These are phyloP conservation scores for Chytridium lagenaria DNA, from an alignment of 371 early-diverging fungal genomes.

Conservation along the genomic window DNA sequence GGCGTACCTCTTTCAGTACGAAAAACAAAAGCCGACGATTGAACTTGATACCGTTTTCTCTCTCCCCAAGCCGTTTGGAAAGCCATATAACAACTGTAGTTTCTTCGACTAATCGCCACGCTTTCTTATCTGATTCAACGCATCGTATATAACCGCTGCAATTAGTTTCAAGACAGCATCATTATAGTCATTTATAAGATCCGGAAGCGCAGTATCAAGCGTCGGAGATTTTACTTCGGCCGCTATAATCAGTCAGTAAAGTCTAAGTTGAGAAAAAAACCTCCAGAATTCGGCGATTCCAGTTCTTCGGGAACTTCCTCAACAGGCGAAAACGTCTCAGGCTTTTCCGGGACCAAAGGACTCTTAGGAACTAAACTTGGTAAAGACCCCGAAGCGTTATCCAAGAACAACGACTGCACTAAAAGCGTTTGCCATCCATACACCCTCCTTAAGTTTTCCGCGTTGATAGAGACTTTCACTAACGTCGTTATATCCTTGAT, in stretches of 20 bases:
- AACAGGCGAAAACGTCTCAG: not conserved
- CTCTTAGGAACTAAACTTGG: too few species aligned
- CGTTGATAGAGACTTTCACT: conserved; percentile 34
- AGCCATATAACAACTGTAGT: conserved; percentile 36
- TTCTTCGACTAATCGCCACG: conserved; percentile 47
- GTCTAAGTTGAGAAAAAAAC: not conserved
- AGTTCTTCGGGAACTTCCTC: not conserved
- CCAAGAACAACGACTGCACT: conserved; percentile 16
- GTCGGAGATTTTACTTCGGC: not conserved
- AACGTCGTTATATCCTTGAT: not conserved
- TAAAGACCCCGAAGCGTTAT: too few species aligned
- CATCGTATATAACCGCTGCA: conserved; percentile 35
- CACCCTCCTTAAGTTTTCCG: conserved; percentile 31
- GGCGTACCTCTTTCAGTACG: conserved; percentile 29
- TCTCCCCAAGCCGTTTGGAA: conserved; percentile 15
- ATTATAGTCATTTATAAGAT: not conserved
- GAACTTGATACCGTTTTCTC: conserved; percentile 30
- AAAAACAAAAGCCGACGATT: conserved; percentile 36
- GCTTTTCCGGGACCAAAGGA: not conserved
- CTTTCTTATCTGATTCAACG: conserved; percentile 45
- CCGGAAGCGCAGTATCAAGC: not conserved
- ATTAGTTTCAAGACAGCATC: conserved; percentile 28
- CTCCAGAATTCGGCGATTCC: not conserved
- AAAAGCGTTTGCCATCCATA: conserved; percentile 41
- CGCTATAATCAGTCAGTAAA: not conserved